Evolutionary conservation across 2,329 filamentous ascomycete genomes (phyloP).

Genomic region (Fusarium cyanostomum): DNA sequence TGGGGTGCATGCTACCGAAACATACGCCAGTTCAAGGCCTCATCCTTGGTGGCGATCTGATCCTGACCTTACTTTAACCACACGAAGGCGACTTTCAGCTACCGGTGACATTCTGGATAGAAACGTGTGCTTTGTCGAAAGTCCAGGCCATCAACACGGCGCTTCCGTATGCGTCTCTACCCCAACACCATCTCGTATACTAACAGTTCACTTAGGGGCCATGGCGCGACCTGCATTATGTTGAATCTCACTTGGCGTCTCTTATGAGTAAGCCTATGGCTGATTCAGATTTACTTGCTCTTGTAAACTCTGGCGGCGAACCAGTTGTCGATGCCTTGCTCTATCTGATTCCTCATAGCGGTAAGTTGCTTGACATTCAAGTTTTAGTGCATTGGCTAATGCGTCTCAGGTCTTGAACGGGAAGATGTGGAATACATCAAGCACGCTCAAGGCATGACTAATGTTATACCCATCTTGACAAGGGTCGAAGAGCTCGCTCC

Average conservation of each 20-base stretch:
- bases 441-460: slow-evolving; percentile 76
- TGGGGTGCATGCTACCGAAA: slow-evolving; percentile 63
- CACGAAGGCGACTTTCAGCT: slow-evolving; percentile 69
- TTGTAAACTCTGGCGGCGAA: slow-evolving; percentile 84
- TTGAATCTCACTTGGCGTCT: slow-evolving; percentile 62
- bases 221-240: slow-evolving; percentile 73
- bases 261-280: slow-evolving; percentile 63
- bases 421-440: slow-evolving; percentile 76
- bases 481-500: slow-evolving; percentile 75
- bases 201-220: slow-evolving; percentile 62
- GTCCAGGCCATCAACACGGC: slow-evolving; percentile 68
- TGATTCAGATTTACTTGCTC: slow-evolving; percentile 77
- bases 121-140: slow-evolving; percentile 95
- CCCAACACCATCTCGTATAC: slow-evolving; percentile 28
- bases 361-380: slow-evolving; percentile 55
- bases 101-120: slow-evolving; percentile 84
- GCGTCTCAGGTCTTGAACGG: slow-evolving; percentile 43
- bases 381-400: slow-evolving; percentile 6
- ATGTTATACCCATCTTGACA: slow-evolving; percentile 84
- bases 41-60: slow-evolving; percentile 93
- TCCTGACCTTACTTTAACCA: slow-evolving; percentile 67
- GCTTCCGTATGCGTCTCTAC: slow-evolving; percentile 57
- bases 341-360: slow-evolving; percentile 76
- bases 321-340: slow-evolving; percentile 85
- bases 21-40: slow-evolving; percentile 82